These are phyloP conservation scores for Neonothopanus nambi DNA, from an alignment of 1,284 basidiomycete genomes.

Conservation along the genomic window DNA sequence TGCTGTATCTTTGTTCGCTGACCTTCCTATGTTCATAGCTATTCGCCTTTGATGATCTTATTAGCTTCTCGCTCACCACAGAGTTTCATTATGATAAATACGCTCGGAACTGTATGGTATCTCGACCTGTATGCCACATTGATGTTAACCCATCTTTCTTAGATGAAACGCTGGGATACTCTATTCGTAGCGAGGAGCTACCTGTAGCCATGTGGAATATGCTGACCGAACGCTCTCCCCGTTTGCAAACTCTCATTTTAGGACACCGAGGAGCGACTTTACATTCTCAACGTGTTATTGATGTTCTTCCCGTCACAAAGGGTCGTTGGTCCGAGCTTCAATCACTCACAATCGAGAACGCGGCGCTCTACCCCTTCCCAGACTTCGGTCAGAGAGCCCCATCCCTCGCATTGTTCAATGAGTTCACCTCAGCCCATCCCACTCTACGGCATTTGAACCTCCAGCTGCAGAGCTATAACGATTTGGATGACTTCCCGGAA, in stretches of 20 bases:
- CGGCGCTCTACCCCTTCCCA: slow-evolving; percentile 25
- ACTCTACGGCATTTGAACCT: not conserved
- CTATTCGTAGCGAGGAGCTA: slow-evolving; percentile 22
- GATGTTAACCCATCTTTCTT: not conserved
- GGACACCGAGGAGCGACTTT: slow-evolving; percentile 38
- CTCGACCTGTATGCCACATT: not conserved
- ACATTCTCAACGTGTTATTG: slow-evolving; percentile 27
- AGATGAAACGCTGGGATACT: not conserved
- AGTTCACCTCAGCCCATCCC: slow-evolving; percentile 3
- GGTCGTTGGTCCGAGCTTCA: slow-evolving; percentile 48
- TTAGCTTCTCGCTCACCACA: slow-evolving; percentile 45
- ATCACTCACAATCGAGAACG: slow-evolving; percentile 43
- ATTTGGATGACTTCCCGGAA: not conserved
- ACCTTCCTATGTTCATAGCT: slow-evolving; percentile 36
- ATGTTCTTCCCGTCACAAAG: slow-evolving; percentile 37
- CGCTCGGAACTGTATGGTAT: no score
- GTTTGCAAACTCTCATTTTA: slow-evolving; percentile 45
- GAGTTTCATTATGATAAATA: slow-evolving; percentile 40
- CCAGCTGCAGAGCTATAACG: not conserved
- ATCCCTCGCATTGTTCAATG: not conserved
- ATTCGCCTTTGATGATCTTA: slow-evolving; percentile 47
- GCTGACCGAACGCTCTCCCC: slow-evolving; percentile 46
- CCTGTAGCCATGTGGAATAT: slow-evolving; percentile 47
- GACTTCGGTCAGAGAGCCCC: not conserved
- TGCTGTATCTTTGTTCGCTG: not conserved